Base-by-base conservation (phyloP, 108 stramenopile species). In the Nitzschia sp. region DNA sequence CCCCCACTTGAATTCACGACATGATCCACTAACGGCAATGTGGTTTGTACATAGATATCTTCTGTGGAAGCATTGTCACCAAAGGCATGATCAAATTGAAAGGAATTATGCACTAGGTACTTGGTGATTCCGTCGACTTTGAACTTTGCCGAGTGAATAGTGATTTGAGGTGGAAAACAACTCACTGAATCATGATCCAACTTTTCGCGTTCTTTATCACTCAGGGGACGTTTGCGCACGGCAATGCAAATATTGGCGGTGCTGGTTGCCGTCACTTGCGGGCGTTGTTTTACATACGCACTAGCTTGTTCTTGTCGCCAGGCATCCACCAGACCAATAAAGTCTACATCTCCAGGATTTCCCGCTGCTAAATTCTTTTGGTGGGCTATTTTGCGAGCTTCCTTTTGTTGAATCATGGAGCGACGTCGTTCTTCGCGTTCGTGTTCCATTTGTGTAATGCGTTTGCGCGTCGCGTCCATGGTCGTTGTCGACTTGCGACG, bases 331-430 rank as follows among this genome's bases (percentile, higher is more conserved):
- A 98, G 78, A 21, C 94, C 87, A 64, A 98, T 93, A 71, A 98
- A 98, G 72, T 99, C 98, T 18, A 98, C 97, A 66, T 99, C 99
- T 26, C 99, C 99, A 3, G 97, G 96, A 71, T 95, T 97, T n/a
- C 99, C 99, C 8, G 70, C 72, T 6, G 83, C 90, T 54, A 89
- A 64, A 66, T 97, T 93, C 8, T 89, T 72, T 26, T 77, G 36
- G 57, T 96, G 93, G 73, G 97, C 95, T 46, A 68, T 75, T 27
- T 82, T 90, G 17, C 97, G 87, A 21, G 76, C 82, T 47, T 75
- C 71, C 63, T 90, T 91, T 29, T 65, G 59, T 46, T 91, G 78
- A 63, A 90, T 77, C 83, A 92, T 93, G 25, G 75, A 66, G 17
- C 72, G 77, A 6, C 98, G 87, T 42, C 98, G 91, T 46, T 92